phyloP scores from a whole-genome alignment of 305 asterid genomes.

The Fraxinus nigra region DNA sequence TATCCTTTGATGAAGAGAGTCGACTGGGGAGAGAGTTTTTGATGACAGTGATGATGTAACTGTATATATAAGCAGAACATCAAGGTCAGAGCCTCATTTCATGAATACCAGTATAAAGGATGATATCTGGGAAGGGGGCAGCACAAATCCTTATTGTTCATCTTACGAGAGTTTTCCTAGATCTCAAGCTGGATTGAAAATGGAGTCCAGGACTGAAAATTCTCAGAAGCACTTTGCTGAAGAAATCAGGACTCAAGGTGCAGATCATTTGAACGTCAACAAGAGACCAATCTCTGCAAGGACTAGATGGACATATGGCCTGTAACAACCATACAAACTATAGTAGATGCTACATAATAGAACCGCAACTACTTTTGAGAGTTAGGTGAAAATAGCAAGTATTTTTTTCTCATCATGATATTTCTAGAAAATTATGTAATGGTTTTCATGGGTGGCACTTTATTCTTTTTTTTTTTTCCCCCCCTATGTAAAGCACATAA shows the following conservation, averaged over 20 bases:
- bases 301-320: conserved; percentile 31
- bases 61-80: conserved; percentile 14
- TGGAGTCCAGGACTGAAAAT: not conserved
- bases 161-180: conserved; percentile 6
- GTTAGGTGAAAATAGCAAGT: conserved; percentile 6
- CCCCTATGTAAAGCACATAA: not conserved
- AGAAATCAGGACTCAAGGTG: conserved; percentile 13
- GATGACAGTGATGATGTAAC: conserved; percentile 46
- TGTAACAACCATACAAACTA: conserved; percentile 17
- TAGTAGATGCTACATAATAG: not conserved
- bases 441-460: not conserved
- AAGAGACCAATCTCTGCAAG: conserved; percentile 58
- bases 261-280: conserved; percentile 31
- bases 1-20: conserved; percentile 16
- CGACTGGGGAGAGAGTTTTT: conserved; percentile 19
- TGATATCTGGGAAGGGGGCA: conserved; percentile 10
- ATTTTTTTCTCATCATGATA: conserved; percentile 3
- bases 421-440: conserved; percentile 10
- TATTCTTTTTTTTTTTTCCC: too few relatives aligned
- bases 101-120: not conserved
- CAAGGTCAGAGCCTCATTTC: not conserved
- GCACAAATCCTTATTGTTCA: conserved; percentile 13
- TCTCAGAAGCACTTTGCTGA: not conserved
- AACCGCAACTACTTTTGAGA: not conserved
- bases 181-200: conserved; percentile 3